Evolutionary conservation across 2,329 filamentous ascomycete species (phyloP).

Genomic region (Fusarium stilboides): DNA sequence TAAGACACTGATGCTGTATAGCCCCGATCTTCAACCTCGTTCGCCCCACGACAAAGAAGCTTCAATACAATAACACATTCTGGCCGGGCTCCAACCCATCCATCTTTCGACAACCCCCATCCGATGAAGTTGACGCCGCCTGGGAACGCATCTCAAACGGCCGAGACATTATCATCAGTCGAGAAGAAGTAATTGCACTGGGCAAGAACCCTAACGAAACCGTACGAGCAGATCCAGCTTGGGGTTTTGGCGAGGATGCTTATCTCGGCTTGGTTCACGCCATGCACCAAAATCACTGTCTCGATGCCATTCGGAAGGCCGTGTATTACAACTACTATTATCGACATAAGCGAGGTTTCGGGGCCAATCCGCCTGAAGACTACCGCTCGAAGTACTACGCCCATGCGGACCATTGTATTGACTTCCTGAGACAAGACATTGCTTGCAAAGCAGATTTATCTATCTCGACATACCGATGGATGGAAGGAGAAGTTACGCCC

Average conservation of each 20-base stretch:
- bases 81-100: background rate
- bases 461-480: constrained; percentile 8
- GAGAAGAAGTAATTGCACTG: background rate
- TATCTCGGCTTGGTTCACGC: constrained; percentile 1
- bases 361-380: background rate
- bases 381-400: constrained; percentile 1
- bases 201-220: constrained; percentile 4
- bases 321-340: constrained; percentile 10
- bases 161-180: background rate
- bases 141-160: constrained; percentile 7
- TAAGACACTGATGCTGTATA: background rate
- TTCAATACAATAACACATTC: constrained; percentile 4
- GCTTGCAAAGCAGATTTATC: constrained; percentile 2
- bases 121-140: background rate
- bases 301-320: background rate
- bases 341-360: background rate
- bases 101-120: constrained; percentile 1
- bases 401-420: constrained; percentile 1
- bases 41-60: background rate
- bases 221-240: background rate
- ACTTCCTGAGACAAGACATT: constrained; percentile 3
- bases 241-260: background rate
- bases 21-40: background rate
- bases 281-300: constrained; percentile 8
- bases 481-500: background rate